phyloP scores from a whole-genome alignment of 2,329 filamentous ascomycete genomes.

The Fusarium virguliforme region DNA sequence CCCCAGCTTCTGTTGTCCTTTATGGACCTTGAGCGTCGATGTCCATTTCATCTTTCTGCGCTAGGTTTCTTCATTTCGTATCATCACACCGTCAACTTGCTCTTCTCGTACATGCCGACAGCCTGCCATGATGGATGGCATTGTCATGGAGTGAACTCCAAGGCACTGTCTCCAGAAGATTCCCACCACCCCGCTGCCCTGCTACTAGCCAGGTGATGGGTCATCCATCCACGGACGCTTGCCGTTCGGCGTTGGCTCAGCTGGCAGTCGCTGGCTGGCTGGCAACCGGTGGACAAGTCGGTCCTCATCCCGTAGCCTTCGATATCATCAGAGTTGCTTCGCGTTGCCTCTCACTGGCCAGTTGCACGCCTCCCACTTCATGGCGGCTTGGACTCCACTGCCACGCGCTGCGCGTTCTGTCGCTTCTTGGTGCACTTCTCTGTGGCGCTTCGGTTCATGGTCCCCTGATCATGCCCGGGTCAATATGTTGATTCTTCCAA shows the following conservation, averaged over 20 bases:
- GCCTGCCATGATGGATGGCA: neutral
- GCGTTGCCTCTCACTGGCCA: slow-evolving; percentile 12
- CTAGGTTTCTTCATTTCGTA: neutral
- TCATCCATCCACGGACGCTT: slow-evolving; percentile 24
- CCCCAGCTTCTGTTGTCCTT: slow-evolving; percentile 28
- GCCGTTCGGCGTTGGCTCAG: slow-evolving; percentile 35
- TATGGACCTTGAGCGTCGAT: neutral
- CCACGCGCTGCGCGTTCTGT: slow-evolving; percentile 12
- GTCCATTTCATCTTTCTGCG: neutral
- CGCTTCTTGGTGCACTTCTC: slow-evolving; percentile 9
- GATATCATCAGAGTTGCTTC: slow-evolving; percentile 25
- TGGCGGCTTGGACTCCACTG: slow-evolving; percentile 14
- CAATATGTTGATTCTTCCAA: slow-evolving; percentile 14
- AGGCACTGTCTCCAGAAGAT: slow-evolving; percentile 17
- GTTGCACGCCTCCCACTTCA: slow-evolving; percentile 5
- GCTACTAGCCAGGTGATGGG: slow-evolving; percentile 29
- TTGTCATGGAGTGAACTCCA: slow-evolving; percentile 7
- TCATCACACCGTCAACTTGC: neutral
- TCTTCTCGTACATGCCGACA: neutral
- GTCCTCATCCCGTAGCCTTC: slow-evolving; percentile 19
- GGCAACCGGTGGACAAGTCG: slow-evolving; percentile 13
- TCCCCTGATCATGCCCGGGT: slow-evolving; percentile 17
- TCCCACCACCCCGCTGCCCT: slow-evolving; percentile 25
- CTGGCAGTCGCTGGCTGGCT: slow-evolving; percentile 21
- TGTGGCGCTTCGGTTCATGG: slow-evolving; percentile 32